Conservation (phyloP, 139 green algal genomes). For the Parachlorella kessleri region DNA sequence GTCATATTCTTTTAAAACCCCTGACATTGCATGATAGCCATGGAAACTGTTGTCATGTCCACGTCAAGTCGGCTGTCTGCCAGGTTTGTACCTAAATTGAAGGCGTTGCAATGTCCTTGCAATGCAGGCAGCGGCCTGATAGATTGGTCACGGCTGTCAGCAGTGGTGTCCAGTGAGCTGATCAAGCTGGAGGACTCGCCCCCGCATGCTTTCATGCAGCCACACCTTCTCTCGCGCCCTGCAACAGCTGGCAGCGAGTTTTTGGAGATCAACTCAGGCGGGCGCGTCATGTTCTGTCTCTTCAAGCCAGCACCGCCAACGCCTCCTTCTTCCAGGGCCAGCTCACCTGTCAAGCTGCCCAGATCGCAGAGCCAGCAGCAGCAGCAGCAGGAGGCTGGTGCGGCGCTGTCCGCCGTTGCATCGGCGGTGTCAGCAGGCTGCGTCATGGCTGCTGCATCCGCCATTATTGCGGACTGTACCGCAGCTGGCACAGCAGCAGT, state of each 20-base stretch:
- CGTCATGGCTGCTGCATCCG: no score
- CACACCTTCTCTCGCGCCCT: not conserved
- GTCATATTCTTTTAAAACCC: no score
- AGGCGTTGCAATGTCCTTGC: no score
- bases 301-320: slow-evolving; percentile 37
- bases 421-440: no score
- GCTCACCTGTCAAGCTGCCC: slow-evolving; percentile 8
- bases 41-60: no score
- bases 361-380: not conserved
- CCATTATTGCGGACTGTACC: no score
- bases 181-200: slow-evolving; percentile 48
- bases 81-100: no score
- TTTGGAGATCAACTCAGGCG: slow-evolving; percentile 81
- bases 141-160: slow-evolving; percentile 53
- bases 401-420: no score
- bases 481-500: no score
- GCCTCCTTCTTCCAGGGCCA: slow-evolving; percentile 11
- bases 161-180: slow-evolving; percentile 50
- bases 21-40: no score
- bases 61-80: no score
- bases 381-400: not conserved
- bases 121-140: slow-evolving; percentile 53
- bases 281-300: slow-evolving; percentile 79
- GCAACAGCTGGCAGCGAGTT: slow-evolving; percentile 16
- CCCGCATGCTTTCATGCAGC: not conserved